Evolutionary conservation across 2,329 filamentous ascomycete species (phyloP).

Genomic region (Aspergillus sojae): DNA sequence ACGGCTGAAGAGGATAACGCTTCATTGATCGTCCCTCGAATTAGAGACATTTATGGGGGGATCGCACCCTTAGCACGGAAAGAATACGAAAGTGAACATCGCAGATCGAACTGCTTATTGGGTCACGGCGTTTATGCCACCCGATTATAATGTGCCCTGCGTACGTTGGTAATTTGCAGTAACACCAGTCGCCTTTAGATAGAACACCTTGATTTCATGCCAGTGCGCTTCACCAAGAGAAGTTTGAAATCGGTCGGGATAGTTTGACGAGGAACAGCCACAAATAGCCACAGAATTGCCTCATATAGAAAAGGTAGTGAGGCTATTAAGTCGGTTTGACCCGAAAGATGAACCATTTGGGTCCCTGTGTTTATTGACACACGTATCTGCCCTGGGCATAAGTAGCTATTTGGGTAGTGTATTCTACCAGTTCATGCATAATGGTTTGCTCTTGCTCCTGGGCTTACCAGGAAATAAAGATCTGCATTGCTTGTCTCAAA

Average conservation of each 20-base stretch:
- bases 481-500: not conserved
- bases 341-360: not conserved
- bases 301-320: not conserved
- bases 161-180: not conserved
- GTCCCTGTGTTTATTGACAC: not conserved
- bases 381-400: not conserved
- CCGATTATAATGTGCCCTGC: not conserved
- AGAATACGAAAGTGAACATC: not conserved
- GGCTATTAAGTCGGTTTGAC: not conserved
- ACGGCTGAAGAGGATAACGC: not conserved
- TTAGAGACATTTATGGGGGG: too few species aligned
- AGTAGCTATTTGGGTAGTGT: not conserved
- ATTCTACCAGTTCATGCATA: not conserved
- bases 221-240: not conserved
- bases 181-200: not conserved
- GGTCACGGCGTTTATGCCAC: not conserved
- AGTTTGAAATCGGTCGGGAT: not conserved
- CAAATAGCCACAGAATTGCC: not conserved
- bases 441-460: not conserved
- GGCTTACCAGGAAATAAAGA: not conserved
- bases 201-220: not conserved
- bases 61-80: not conserved
- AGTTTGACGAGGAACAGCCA: not conserved
- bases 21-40: not conserved
- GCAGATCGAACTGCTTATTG: not conserved